Conservation (phyloP, 2,329 filamentous ascomycete species). For the Cryphonectria parasitica region DNA sequence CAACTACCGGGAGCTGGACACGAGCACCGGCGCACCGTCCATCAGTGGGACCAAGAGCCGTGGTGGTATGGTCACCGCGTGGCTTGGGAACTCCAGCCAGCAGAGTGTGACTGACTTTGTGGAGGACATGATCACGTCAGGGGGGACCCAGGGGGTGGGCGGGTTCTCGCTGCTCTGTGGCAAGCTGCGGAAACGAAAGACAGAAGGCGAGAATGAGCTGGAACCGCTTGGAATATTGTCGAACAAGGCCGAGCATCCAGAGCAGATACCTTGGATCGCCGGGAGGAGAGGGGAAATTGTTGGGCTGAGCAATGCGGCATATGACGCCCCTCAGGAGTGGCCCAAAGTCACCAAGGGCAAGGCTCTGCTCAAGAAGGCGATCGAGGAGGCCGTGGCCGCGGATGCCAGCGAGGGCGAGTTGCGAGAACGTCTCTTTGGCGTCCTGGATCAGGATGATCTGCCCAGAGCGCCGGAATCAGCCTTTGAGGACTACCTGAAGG, state of each 20-base stretch:
- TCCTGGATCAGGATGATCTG: slow-evolving; percentile 63
- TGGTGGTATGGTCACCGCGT: slow-evolving; percentile 66
- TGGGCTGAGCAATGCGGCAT: slow-evolving; percentile 67
- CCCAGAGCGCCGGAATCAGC: slow-evolving; percentile 48
- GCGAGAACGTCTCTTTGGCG: slow-evolving; percentile 53
- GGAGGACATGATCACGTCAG: slow-evolving; percentile 53
- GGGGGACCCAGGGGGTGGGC: slow-evolving; percentile 63
- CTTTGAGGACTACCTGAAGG: slow-evolving; percentile 57
- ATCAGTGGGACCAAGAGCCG: slow-evolving; percentile 61
- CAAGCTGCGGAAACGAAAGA: slow-evolving; percentile 49
- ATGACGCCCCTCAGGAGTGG: slow-evolving; percentile 58
- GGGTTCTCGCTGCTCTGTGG: slow-evolving; percentile 71
- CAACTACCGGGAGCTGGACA: slow-evolving; percentile 64
- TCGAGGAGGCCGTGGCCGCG: slow-evolving; percentile 45
- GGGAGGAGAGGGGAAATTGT: slow-evolving; percentile 56
- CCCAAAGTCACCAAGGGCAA: slow-evolving; percentile 63
- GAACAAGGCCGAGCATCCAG: slow-evolving; percentile 58
- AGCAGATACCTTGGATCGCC: slow-evolving; percentile 62
- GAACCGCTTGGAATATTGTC: slow-evolving; percentile 64
- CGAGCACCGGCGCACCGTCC: slow-evolving; percentile 54
- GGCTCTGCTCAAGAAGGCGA: slow-evolving; percentile 46
- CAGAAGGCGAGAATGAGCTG: slow-evolving; percentile 35
- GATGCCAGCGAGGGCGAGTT: slow-evolving; percentile 51
- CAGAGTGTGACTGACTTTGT: slow-evolving; percentile 57
- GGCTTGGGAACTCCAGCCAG: slow-evolving; percentile 56